phyloP scores from a whole-genome alignment of 2,329 filamentous ascomycete genomes.

The Verticillium tricorpus region DNA sequence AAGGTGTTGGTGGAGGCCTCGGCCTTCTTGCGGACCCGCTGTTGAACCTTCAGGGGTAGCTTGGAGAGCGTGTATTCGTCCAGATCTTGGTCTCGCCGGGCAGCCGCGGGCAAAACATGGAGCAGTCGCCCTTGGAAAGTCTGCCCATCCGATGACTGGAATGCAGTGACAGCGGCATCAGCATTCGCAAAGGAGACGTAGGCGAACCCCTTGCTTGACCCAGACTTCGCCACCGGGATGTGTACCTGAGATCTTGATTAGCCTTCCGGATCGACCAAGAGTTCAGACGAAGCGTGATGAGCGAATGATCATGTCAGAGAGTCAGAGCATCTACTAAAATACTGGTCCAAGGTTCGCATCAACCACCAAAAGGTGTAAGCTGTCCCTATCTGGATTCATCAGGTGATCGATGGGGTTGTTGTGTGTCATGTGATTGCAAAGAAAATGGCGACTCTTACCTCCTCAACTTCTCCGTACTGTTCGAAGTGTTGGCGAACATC shows the following conservation, averaged over 20 bases:
- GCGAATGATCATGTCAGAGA: slow-evolving; percentile 54
- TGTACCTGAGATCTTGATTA: slow-evolving; percentile 62
- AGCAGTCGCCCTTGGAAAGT: slow-evolving; percentile 90
- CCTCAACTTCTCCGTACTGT: slow-evolving; percentile 71
- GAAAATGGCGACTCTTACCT: slow-evolving; percentile 62
- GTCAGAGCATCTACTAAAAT: slow-evolving; percentile 99
- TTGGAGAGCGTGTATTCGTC: slow-evolving; percentile 90
- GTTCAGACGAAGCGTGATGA: not conserved
- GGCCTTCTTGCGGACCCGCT: slow-evolving; percentile 78
- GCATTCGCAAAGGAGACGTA: slow-evolving; percentile 75
- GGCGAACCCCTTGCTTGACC: slow-evolving; percentile 82
- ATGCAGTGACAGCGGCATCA: slow-evolving; percentile 71
- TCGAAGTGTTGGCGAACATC: slow-evolving; percentile 71
- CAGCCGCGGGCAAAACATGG: slow-evolving; percentile 80
- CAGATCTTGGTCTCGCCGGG: slow-evolving; percentile 75
- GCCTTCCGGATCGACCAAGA: slow-evolving; percentile 4
- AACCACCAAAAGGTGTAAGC: slow-evolving; percentile 85
- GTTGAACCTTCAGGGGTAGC: slow-evolving; percentile 90
- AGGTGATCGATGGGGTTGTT: slow-evolving; percentile 26
- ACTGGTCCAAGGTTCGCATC: slow-evolving; percentile 87
- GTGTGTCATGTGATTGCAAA: slow-evolving; percentile 9
- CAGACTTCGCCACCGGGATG: slow-evolving; percentile 68
- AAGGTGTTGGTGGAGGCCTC: slow-evolving; percentile 76
- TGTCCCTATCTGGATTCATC: slow-evolving; percentile 99
- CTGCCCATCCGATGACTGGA: slow-evolving; percentile 72